Base-by-base conservation (phyloP, 768 basidiomycete species). In the Roridomyces roridus region DNA sequence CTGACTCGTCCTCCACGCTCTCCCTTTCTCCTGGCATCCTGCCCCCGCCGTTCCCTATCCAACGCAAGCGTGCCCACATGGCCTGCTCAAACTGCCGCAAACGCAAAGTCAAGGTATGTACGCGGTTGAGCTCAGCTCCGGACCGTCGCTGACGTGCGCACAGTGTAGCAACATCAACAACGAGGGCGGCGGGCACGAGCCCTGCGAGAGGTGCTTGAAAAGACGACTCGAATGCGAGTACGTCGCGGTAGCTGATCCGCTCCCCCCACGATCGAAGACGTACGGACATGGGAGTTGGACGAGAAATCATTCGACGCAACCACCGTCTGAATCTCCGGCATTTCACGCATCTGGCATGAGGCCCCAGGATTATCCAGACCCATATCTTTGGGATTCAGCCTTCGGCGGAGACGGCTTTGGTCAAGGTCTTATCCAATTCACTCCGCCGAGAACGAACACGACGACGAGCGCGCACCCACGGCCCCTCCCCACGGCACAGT, bases 191-290 rank as follows among this genome's bases (percentile, higher is more conserved):
- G 23, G 42, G 5, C 44, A 35, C 45, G 45, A 51, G 1, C 49
- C 50, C 3, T 57, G 56, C 31, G 49, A 51, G 25, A 21, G 56
- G 11, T 57, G 56, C 44, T n/a, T 39, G 20, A 57, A 47, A 11
- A 46, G 39, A 26, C 44, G 49, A n/a, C 45, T 57, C 5, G 9
- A 17, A 14, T 57, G 56, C 24, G 28, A 57, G 35, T 57, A 51
- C 15, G 28, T 41, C 14, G 8, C 56, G 21, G 40, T 57, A 23
- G 21, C 44, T 1, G 49, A 28, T 2, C 39, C 42, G 6, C 18
- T 10, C 3, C 21, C 39, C 10, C 39, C 39, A 3, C 39, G 39
- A 40, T 40, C 39, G 10, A 40, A 18, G 18, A 40, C 39, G 5
- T 40, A 9, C n/a, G n/a, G n/a, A n/a, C n/a, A n/a, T n/a, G n/a